Percentiles rank a stretch among this genome's conserved stretches.
These are phyloP conservation scores for Vitis hybrid DNA, from an alignment of 177 flowering plant genomes.

Conservation along the genomic window DNA sequence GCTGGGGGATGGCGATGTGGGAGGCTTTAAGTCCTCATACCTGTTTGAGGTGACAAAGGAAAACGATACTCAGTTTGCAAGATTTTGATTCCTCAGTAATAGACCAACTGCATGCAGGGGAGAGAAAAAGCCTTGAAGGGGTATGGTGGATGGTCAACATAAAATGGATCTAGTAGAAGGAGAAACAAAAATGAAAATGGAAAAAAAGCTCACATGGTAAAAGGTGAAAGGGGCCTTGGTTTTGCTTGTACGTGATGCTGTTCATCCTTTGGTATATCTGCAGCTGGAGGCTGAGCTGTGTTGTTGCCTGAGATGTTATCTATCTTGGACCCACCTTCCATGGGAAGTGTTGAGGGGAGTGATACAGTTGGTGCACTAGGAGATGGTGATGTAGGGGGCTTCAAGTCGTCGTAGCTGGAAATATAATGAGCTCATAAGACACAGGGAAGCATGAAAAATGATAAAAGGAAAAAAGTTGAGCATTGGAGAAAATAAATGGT, in stretches of 20 bases:
- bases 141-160: neutral
- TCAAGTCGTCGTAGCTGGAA: constrained; percentile 54
- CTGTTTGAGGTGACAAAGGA: constrained; percentile 30
- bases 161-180: too few relatives aligned
- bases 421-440: neutral
- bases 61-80: neutral
- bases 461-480: neutral
- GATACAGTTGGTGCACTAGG: constrained; percentile 35
- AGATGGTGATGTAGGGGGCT: constrained; percentile 68
- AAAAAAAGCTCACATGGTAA: constrained; percentile 41
- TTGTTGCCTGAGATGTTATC: constrained; percentile 12
- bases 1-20: constrained; percentile 43
- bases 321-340: constrained; percentile 2
- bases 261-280: constrained; percentile 17
- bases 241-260: constrained; percentile 27
- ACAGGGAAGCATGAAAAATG: neutral
- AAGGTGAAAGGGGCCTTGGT: constrained; percentile 64
- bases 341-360: constrained; percentile 8
- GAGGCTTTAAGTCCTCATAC: constrained; percentile 91
- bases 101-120: neutral
- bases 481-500: neutral
- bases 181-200: neutral
- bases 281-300: constrained; percentile 11
- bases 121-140: neutral
- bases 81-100: neutral